These are phyloP conservation scores for Leishmania mexicana DNA, from an alignment of 208 protist genomes.

Conservation along the genomic window DNA sequence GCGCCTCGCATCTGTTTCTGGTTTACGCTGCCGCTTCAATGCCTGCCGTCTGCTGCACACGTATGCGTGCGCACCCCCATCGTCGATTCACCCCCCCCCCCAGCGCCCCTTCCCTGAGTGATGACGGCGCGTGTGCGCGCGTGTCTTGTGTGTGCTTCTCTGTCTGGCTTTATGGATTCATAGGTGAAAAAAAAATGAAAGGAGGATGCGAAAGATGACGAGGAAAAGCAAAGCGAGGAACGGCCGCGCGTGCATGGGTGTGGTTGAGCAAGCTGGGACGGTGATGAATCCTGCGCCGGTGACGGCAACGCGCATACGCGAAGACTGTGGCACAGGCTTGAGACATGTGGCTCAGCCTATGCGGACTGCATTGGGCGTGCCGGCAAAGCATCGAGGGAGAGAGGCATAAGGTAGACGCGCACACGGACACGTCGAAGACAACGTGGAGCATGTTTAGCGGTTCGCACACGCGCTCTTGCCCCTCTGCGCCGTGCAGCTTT, in stretches of 20 bases:
- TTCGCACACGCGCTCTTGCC: neutral
- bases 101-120: neutral
- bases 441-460: neutral
- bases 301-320: neutral
- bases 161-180: neutral
- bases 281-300: neutral
- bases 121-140: neutral
- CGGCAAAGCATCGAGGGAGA: neutral
- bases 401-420: neutral
- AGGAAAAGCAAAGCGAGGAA: too few species aligned
- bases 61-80: neutral
- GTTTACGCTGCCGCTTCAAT: neutral
- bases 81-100: neutral
- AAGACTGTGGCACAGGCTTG: neutral
- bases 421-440: neutral
- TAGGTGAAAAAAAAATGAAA: neutral
- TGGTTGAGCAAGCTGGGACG: neutral
- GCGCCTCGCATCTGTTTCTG: neutral
- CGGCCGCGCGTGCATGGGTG: too few species aligned
- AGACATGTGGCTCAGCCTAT: neutral
- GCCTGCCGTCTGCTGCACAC: neutral
- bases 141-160: slow-evolving; percentile 3
- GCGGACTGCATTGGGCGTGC: neutral
- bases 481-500: neutral
- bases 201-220: neutral